Evolutionary conservation across 2,329 filamentous ascomycete genomes (phyloP), one percentile per base, ranked within the genome.

Genomic region (Aspergillus ruber): DNA sequence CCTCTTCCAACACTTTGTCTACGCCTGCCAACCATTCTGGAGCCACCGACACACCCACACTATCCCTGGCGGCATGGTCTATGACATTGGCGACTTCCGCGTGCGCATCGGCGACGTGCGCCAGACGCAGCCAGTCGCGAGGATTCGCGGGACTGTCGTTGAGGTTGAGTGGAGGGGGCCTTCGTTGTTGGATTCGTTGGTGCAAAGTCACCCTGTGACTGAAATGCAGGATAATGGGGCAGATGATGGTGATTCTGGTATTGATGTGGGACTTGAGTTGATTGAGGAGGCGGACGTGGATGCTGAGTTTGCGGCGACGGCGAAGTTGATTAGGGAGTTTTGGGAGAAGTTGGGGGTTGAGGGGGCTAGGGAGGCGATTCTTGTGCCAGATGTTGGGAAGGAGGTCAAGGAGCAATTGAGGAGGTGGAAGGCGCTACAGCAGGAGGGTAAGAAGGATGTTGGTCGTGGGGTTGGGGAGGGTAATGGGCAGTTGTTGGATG

Each of bases 111-210:
- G 70, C 10, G 71, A 74, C 32, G 64, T 74, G 46, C 63, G 67
- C 4, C 70, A 72, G 54, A 69, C 63, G 29, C 60, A 61, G 33
- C 69, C 69, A 12, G 56, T 56, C 20, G 65, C 55, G 7, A 56
- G 69, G 15, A 51, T 64, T 8, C 66, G 69, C n/a, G 71, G 71
- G 0, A 68, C 68, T 2, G 61, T 73, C n/a, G 61, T 72, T n/a
- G 70, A 74, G 53, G 64, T 73, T 27, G 68, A 72, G 49, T 74
- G 69, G 64, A 56, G 59, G 21, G 69, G 68, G 0, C 67, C 68
- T 15, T 68, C 66, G 12, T 42, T 69, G 43, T 49, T 66, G 17
- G 50, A 59, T 8, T 55, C 60, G 13, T 50, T 64, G 12, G 36
- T 50, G 13, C 20, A 51, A 15, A 42, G 55, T 42, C 43, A 49